Base-by-base conservation (phyloP, 176 grass and related monocot species). In the Thinopyrum elongatum region DNA sequence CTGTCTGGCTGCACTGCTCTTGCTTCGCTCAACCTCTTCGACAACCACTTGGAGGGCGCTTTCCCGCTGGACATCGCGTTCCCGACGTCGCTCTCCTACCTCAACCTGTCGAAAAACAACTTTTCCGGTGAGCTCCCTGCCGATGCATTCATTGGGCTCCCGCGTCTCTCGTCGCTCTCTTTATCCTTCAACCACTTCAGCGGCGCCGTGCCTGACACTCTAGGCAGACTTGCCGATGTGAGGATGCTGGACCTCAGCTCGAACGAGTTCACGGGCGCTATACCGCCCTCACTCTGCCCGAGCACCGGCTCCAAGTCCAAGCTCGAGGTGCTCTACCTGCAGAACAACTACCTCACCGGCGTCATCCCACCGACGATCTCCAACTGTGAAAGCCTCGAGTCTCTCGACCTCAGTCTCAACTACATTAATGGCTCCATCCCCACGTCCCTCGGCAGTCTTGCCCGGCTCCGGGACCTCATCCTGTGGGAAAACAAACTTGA, bases 341-440 rank as follows among this genome's bases (percentile, higher is more conserved):
- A 92, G 85, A 86, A 90, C 65, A 94, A 94, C 66, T 82, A 78
- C 25, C 80, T 94, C 90, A 46, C 66, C 41, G 87, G 84, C 19
- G 39, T 33, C 71, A 92, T 94, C 33, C 93, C 93, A 3, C 63
- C 61, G 46, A 72, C 76, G 0, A 66, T 94, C 61, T 84, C 83
- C 70, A 87, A 94, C 65, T 91, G 89, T 33, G 49, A 87, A 12
- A 77, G 60, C 13, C 66, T 94, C 59, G 41, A 82, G 17, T 91
- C 89, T 19, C 83, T 95, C 8, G 90, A 95, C 79, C 87, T 95
- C 28, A 90, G 87, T 74, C 59, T 92, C 6, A 95, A 95, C 25
- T 72, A 78, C 72, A 88, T 94, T 41, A 74, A 27, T 31, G 92
- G 90, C 28, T 65, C 66, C 44, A 94, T 94, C 38, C 92, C 92